These are phyloP conservation scores for Solanum neorickii DNA, from an alignment of 257 asterid genomes.

Conservation along the genomic window DNA sequence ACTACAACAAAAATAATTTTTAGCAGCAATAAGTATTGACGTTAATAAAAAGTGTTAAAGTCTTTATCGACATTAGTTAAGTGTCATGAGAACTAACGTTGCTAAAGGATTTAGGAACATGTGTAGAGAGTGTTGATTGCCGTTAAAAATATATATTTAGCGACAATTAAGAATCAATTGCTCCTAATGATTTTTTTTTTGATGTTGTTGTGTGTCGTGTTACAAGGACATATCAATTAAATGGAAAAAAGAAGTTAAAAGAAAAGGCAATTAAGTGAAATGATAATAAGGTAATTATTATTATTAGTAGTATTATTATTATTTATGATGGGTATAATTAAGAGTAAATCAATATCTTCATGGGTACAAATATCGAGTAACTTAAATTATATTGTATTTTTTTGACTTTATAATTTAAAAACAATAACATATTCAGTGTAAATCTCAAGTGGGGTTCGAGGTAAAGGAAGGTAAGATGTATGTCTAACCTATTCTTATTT, in stretches of 20 bases:
- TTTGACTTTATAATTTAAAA: background rate
- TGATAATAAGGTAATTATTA: background rate
- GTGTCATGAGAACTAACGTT: too few species aligned
- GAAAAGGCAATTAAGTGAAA: background rate
- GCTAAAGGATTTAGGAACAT: too few species aligned
- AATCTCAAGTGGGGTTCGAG: background rate
- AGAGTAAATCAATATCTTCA: background rate
- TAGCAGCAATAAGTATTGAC: too few species aligned
- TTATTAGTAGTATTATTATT: too few species aligned
- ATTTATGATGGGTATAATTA: background rate
- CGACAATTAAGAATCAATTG: too few species aligned
- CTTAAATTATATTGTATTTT: background rate
- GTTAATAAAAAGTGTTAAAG: too few species aligned
- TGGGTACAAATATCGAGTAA: background rate
- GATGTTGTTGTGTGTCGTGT: background rate
- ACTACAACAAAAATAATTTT: too few species aligned
- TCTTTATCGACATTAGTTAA: too few species aligned
- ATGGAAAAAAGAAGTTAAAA: background rate
- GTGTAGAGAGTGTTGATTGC: too few species aligned
- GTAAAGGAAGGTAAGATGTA: background rate
- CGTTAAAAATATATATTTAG: too few species aligned
- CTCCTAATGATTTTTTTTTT: too few species aligned
- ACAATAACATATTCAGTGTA: accelerated
- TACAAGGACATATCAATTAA: background rate
- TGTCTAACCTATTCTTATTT: background rate